phyloP scores from a whole-genome alignment of 2,329 filamentous ascomycete genomes.

The Dothidotthia symphoricarpi region DNA sequence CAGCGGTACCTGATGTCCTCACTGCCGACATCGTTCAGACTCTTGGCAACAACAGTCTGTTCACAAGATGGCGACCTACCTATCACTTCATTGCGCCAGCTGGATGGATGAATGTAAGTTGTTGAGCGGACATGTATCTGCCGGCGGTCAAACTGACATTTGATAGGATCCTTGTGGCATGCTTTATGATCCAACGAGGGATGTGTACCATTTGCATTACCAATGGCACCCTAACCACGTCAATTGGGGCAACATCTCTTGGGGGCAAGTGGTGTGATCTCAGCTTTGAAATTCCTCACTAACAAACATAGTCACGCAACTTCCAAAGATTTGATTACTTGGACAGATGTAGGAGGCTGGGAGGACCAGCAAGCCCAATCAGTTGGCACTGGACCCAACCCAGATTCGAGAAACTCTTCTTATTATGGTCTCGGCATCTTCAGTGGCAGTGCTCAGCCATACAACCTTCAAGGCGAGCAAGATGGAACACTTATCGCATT shows the following conservation, averaged over 20 bases:
- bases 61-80: constrained; percentile 49
- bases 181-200: constrained; percentile 50
- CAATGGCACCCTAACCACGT: constrained; percentile 53
- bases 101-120: constrained; percentile 48
- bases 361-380: constrained; percentile 42
- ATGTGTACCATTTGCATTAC: constrained; percentile 55
- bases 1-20: constrained; percentile 21
- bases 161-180: constrained; percentile 51
- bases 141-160: constrained; percentile 5
- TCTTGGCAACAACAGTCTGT: constrained; percentile 50
- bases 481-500: constrained; percentile 49
- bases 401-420: constrained; percentile 31
- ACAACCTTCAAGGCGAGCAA: constrained; percentile 48
- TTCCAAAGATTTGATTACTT: constrained; percentile 50
- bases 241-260: constrained; percentile 49
- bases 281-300: constrained; percentile 25
- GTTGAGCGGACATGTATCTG: not conserved
- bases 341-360: constrained; percentile 50
- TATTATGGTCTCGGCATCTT: constrained; percentile 56
- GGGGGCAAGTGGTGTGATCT: constrained; percentile 21
- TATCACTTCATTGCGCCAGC: constrained; percentile 50
- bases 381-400: constrained; percentile 41
- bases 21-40: constrained; percentile 28
- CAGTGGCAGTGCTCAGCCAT: constrained; percentile 52
- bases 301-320: constrained; percentile 52